Evolutionary conservation across 2,329 filamentous ascomycete species (phyloP), one percentile per base, ranked within the genome.

Genomic region (Pestalotiopsis fici): DNA sequence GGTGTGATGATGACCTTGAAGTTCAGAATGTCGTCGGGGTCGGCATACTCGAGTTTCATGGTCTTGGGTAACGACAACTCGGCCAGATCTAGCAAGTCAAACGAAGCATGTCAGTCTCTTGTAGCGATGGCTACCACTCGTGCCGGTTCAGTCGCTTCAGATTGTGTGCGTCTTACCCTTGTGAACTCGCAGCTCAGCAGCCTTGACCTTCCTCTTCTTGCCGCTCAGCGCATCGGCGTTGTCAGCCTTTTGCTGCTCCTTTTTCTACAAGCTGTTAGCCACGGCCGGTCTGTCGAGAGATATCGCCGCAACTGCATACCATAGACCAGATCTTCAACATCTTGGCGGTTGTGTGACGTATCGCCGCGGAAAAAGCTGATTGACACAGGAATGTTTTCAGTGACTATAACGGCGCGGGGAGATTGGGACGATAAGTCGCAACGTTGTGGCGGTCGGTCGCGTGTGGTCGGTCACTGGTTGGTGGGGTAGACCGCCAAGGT

Each of bases 311-410:
- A 13, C 4, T 7, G 39, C 87, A 64, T 85, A 97, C 94, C 95
- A 98, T 97, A 76, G 94, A 97, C 96, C 95, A 98, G 86, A 98
- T 98, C 86, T 98, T 98, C 87, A 98, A 88, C 96, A 98, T 98
- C 78, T 85, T 95, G 83, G 72, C 75, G 71, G 69, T 68, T 64
- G 59, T 66, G 18, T 27, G 28, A 23, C 37, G 31, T 65, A 15
- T n/a, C 25, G 31, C 18, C 50, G 54, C 35, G 23, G 6, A 27
- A 43, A 50, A 39, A 15, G 5, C 27, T 65, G 63, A 3, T 39
- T 18, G 31, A 27, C 31, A n/a, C 15, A n/a, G 43, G 28, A 47
- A 62, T 23, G 21, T 9, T 50, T 50, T 18, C 12, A 12, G 47
- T 23, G 61, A 55, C 61, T 64, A 54, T 64, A 43, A 64, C 61